Evolutionary conservation across 306 rosid genomes (phyloP).

Genomic region (Prunus mira): DNA sequence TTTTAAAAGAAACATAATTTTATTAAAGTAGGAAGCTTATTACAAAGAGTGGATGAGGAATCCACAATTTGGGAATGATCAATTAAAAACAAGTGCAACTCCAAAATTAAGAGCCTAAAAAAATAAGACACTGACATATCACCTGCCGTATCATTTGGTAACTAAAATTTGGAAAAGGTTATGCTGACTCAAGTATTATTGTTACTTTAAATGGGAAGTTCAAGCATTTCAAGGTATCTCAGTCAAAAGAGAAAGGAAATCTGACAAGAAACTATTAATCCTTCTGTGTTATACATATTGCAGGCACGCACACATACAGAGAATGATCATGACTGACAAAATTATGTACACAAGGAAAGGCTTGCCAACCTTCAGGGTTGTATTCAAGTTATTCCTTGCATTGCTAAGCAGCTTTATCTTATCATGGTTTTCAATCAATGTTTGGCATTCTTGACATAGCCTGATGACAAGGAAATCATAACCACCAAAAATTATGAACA

Average conservation of each 20-base stretch:
- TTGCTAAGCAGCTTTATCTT: slow-evolving; percentile 98
- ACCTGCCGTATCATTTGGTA: not conserved
- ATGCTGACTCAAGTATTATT: not conserved
- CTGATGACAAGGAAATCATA: slow-evolving; percentile 48
- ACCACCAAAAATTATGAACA: slow-evolving; percentile 27
- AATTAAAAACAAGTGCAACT: too few relatives aligned
- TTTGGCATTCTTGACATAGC: slow-evolving; percentile 89
- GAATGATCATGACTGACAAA: not conserved
- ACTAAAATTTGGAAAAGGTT: not conserved
- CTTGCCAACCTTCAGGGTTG: slow-evolving; percentile 78
- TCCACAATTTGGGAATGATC: too few relatives aligned
- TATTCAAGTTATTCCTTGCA: slow-evolving; percentile 90
- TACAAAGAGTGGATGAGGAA: too few relatives aligned
- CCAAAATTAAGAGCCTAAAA: too few relatives aligned
- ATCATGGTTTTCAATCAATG: slow-evolving; percentile 92
- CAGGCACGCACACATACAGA: not conserved
- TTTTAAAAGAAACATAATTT: too few relatives aligned
- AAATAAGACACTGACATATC: not conserved
- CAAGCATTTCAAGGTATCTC: not conserved
- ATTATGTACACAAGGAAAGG: slow-evolving; percentile 10
- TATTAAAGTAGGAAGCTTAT: too few relatives aligned
- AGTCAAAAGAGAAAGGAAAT: not conserved
- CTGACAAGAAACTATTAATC: not conserved
- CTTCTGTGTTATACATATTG: not conserved
- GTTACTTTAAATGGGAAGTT: not conserved